Conservation (phyloP, 2,329 filamentous ascomycete species). For the Diaporthe aspalathi region DNA sequence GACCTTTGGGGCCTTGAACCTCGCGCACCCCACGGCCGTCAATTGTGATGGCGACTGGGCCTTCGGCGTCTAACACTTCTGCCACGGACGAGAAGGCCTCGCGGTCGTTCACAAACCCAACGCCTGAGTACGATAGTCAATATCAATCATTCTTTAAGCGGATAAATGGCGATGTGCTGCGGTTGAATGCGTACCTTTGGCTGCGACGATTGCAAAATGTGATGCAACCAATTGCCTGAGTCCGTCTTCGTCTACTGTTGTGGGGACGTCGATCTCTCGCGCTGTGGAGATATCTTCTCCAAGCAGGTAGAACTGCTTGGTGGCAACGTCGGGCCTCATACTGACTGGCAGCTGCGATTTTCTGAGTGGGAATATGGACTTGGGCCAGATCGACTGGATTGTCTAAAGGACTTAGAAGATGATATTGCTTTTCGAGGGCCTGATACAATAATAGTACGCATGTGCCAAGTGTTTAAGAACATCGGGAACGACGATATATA, state of each 20-base stretch:
- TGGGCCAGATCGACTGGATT: neutral
- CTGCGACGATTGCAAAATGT: constrained; percentile 57
- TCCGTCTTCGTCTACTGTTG: constrained; percentile 50
- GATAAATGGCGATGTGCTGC: neutral
- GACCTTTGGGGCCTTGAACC: constrained; percentile 61
- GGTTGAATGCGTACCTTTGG: constrained; percentile 48
- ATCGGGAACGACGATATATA: constrained; percentile 30
- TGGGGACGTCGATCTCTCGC: constrained; percentile 52
- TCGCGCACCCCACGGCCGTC: constrained; percentile 61
- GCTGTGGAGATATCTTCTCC: constrained; percentile 53
- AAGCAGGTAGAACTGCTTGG: constrained; percentile 55
- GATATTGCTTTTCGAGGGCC: neutral
- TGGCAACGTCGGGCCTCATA: constrained; percentile 42
- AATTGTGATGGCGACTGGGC: constrained; percentile 56
- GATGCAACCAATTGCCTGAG: constrained; percentile 55
- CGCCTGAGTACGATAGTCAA: constrained; percentile 44
- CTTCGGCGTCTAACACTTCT: constrained; percentile 50
- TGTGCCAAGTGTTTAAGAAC: constrained; percentile 11
- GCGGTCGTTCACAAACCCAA: constrained; percentile 51
- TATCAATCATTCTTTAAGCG: neutral
- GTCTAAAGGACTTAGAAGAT: neutral
- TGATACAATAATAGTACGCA: constrained; percentile 11
- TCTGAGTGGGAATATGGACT: neutral
- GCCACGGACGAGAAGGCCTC: constrained; percentile 47
- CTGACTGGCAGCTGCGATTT: constrained; percentile 42